Percentiles rank a stretch among this genome's conserved stretches.
Evolutionary conservation across 495 filamentous ascomycete genomes (phyloP).

Genomic region (Pyronema domesticum): DNA sequence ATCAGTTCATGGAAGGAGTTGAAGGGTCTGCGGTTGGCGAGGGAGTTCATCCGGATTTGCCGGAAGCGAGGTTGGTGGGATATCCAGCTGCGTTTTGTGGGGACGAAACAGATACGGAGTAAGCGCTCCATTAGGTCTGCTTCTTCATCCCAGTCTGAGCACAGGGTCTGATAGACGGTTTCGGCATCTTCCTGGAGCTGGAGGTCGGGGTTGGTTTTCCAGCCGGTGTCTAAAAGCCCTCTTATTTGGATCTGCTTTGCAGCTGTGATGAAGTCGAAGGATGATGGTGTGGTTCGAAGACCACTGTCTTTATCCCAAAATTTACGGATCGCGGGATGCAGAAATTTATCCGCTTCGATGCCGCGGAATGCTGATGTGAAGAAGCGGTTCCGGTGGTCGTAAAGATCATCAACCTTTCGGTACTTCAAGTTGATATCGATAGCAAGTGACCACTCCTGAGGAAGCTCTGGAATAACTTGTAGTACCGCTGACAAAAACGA

Average conservation of each 20-base stretch:
- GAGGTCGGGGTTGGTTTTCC: not conserved
- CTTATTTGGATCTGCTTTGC: slow-evolving; percentile 6
- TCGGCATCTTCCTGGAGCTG: slow-evolving; percentile 2
- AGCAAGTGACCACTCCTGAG: slow-evolving; percentile 7
- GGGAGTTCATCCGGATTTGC: not conserved
- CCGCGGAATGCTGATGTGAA: slow-evolving; percentile 16
- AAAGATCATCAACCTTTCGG: slow-evolving; percentile 8
- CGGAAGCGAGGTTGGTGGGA: not conserved
- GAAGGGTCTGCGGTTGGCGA: not conserved
- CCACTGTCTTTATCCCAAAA: not conserved
- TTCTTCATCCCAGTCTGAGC: not conserved
- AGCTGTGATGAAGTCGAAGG: slow-evolving; percentile 6
- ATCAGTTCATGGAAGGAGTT: slow-evolving; percentile 8
- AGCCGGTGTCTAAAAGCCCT: not conserved
- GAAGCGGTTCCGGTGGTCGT: slow-evolving; percentile 6
- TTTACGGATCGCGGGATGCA: not conserved
- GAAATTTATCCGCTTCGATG: slow-evolving; percentile 8
- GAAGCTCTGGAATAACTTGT: slow-evolving; percentile 4
- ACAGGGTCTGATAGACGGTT: slow-evolving; percentile 8
- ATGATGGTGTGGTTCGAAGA: slow-evolving; percentile 8
- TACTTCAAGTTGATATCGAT: slow-evolving; percentile 7
- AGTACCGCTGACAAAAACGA: slow-evolving; percentile 9
- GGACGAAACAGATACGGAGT: slow-evolving; percentile 1
- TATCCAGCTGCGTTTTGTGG: not conserved
- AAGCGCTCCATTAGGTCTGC: slow-evolving; percentile 6